Conservation (phyloP, 2,329 filamentous ascomycete genomes). For the Fusarium sp. region DNA sequence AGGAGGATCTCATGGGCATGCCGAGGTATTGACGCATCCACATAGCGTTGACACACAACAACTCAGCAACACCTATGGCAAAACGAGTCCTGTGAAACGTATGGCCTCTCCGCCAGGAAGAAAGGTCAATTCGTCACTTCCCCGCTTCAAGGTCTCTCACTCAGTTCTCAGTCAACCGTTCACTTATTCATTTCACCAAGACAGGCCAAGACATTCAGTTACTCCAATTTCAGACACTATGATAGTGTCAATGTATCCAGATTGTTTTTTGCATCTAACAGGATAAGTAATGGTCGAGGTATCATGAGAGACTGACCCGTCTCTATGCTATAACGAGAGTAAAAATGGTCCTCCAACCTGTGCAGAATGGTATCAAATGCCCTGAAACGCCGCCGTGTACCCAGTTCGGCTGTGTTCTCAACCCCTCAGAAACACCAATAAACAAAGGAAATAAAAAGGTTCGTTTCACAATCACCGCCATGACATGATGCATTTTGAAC, state of each 20-base stretch:
- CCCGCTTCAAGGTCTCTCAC: not conserved
- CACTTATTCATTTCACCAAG: not conserved
- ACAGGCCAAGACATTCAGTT: not conserved
- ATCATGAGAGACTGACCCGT: slow-evolving; percentile 28
- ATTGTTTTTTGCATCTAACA: slow-evolving; percentile 22
- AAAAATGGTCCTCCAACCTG: slow-evolving; percentile 31
- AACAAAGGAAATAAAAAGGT: not conserved
- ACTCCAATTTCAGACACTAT: not conserved
- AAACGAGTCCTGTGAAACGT: not conserved
- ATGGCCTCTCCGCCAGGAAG: not conserved
- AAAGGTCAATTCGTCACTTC: not conserved
- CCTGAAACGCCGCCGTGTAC: slow-evolving; percentile 37
- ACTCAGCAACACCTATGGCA: not conserved
- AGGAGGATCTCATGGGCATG: not conserved
- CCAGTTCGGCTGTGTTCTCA: slow-evolving; percentile 17
- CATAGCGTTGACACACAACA: not conserved
- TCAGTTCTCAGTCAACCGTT: not conserved
- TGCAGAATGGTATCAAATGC: slow-evolving; percentile 46
- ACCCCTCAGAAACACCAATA: slow-evolving; percentile 33
- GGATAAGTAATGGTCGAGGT: slow-evolving; percentile 15
- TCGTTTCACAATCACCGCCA: slow-evolving; percentile 16
- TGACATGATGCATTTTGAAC: slow-evolving; percentile 13
- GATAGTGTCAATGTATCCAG: not conserved
- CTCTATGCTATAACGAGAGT: slow-evolving; percentile 32
- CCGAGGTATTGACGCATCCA: not conserved